Evolutionary conservation across 495 filamentous ascomycete species (phyloP), one percentile per base, ranked within the genome.

Genomic region (Hamigera avellanea): DNA sequence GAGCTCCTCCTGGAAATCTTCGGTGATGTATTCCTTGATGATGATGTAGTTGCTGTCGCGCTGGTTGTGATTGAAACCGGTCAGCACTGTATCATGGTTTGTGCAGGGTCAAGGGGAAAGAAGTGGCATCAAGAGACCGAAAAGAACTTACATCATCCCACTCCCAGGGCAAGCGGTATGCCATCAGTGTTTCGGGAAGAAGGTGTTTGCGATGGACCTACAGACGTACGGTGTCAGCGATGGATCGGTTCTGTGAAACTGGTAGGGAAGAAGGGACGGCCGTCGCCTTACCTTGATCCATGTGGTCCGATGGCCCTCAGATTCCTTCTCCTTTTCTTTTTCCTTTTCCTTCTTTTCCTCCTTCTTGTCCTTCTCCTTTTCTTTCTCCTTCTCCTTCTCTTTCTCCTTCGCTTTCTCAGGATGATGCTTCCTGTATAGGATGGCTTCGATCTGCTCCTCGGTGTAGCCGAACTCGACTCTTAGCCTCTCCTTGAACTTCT

Each of bases 11-110:
- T 86, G 83, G 47, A 84, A 72, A 42, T 75, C 69, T 53, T 86
- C 77, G 27, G 69, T 66, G 42, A 88, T 75, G 76, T 75, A 86
- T 36, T 73, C 66, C 54, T 83, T 83, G 66, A 88, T 84, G 37
- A 88, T 57, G 37, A 88, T 67, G 43, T 76, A 86, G 36, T 81
- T 75, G 33, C 70, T 66, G 43, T 88, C 80, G 61, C 70, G 48
- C 53, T 59, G 31, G n/a, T 23, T 4, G 10, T 13, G 7, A 16
- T 35, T 10, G 8, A n/a, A 12, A 33, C n/a, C 6, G 17, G 17
- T 19, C n/a, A 30, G 5, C 27, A 4, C 10, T n/a, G n/a, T n/a
- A n/a, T n/a, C n/a, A n/a, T 12, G n/a, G n/a, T n/a, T n/a, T n/a
- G n/a, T 30, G 27, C 14, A 30, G 4, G 14, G 5, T 13, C 5